A percentile compares a stretch with the other conserved stretches of the same genome.
phyloP scores from a whole-genome alignment of 768 basidiomycete genomes.

The Saitozyma podzolica region DNA sequence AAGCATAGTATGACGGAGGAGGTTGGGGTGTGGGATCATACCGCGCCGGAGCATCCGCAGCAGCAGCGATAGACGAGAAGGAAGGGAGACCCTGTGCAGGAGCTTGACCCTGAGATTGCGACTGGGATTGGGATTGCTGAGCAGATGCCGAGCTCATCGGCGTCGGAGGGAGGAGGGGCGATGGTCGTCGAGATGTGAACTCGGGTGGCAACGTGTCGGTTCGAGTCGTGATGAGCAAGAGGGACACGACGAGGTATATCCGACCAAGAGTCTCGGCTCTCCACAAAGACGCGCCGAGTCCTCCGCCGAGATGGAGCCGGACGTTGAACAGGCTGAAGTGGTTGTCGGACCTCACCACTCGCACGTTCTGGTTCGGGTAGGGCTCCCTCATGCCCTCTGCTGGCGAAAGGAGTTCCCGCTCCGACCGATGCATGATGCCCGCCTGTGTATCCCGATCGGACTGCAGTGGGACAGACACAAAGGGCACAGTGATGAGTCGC shows the following conservation, averaged over 20 bases:
- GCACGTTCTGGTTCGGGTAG: conserved; percentile 42
- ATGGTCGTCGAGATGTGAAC: neutral
- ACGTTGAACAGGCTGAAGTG: conserved; percentile 38
- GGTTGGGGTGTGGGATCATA: no score
- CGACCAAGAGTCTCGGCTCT: conserved; percentile 23
- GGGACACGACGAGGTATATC: neutral
- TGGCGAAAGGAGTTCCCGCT: conserved; percentile 34
- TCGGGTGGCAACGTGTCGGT: neutral
- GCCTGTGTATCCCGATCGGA: conserved; percentile 29
- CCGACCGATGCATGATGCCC: conserved; percentile 25
- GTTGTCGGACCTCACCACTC: conserved; percentile 31
- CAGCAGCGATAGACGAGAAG: no score
- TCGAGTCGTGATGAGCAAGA: neutral
- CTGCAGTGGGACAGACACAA: conserved; percentile 17
- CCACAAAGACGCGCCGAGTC: conserved; percentile 37
- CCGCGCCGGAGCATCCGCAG: no score
- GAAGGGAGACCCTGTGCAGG: no score
- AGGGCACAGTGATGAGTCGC: conserved; percentile 24
- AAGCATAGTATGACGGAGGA: no score
- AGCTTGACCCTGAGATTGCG: no score
- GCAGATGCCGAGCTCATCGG: neutral
- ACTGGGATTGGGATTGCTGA: no score
- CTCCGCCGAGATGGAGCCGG: conserved; percentile 43
- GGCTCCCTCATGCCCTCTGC: conserved; percentile 47
- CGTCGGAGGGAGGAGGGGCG: neutral